Evolutionary conservation across 1,284 basidiomycete species (phyloP), one percentile per base, ranked within the genome.

Genomic region (Austroboletus rostrupii): DNA sequence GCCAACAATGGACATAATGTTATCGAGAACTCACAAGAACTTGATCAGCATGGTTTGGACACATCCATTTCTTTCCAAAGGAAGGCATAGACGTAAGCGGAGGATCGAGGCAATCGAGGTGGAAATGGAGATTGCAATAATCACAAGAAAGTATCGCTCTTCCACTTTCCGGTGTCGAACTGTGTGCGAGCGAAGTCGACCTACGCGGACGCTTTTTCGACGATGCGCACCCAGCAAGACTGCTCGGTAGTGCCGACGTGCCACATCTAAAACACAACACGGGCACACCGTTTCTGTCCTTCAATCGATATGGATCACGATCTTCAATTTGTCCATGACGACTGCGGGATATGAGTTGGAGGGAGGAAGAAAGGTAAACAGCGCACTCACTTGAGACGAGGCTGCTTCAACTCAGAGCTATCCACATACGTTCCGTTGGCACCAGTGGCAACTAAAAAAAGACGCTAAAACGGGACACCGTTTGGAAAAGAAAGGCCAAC

Each of bases 31-130:
- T 66, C 62, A 90, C 88, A 54, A 90, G 68, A 51, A 88, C 77
- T 55, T 85, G 83, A 54, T 96, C 91, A 26, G 85, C 85, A 66
- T 99, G 96, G 61, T 94, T 92, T 2, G 97, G 97, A 70, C 96
- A 99, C 92, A 96, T 97, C 96, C 97, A 99, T 70, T 95, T 97
- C 72, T 87, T 87, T 56, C 83, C 83, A 50, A 88, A 82, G 23
- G 87, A 80, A 4, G 97, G 97, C 81, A 98, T 87, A 41, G 78
- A 78, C 19, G 87, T 76, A 58, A 97, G 73, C 3, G 97, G 96
- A 17, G 96, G 97, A 60, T 90, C 86, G 31, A 99, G 75, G 64
- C 96, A 99, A 67, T 99, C 96, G 49, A 98, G 79, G 68, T 99
- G 96, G 92, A 96, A 99, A 68, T 96, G 90, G 49, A 96, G 78